Base-by-base conservation (phyloP, 2,329 filamentous ascomycete species). In the Furcasterigmium furcatum region DNA sequence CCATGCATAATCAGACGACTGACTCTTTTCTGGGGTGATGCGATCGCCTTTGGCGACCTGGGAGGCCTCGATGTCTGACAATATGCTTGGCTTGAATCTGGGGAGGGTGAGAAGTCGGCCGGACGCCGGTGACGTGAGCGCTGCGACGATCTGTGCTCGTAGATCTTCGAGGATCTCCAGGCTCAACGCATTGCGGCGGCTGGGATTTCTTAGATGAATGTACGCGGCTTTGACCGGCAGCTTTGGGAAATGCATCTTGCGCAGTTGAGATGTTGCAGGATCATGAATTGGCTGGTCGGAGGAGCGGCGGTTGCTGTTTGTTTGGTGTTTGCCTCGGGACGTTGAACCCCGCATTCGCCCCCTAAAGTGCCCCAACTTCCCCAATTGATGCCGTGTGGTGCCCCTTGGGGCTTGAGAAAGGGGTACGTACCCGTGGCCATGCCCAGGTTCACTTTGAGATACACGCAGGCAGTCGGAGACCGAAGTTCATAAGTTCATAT, bases 161-260 rank as follows among this genome's bases (percentile, higher is more conserved):
- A 62, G 53, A 42, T 52, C 46, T 5, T 45, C 41, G 5, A 63
- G 52, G 16, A 57, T 44, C 4, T 52, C 30, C 10, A 57, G 43
- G 22, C 56, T 55, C 25, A 61, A 52, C 14, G 58, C 56, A 25
- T 63, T 62, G 46, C 58, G 52, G 8, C 42, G 50, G 5, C 30
- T 5, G 4, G 57, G 53, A 20, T 61, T 61, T 18, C 50, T 34
- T 21, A 62, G 46, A 38, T 44, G 46, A 13, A 63, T 42, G 43
- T 61, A 61, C 2, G 54, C 55, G 9, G 56, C 59, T 27, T 53
- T 54, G 4, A 48, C 35, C 2, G 59, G 60, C 4, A 62, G 53
- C 38, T 50, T 55, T 2, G 58, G 58, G 14, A 58, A 18, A 14
- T 30, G 42, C 48, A 50, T 50, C 19, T 16, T 32, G 30, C 14